A percentile compares a stretch with the other conserved stretches of the same genome.
These are phyloP conservation scores for Pythium pyrilobum DNA, from an alignment of 352 stramenopile species.

Conservation along the genomic window DNA sequence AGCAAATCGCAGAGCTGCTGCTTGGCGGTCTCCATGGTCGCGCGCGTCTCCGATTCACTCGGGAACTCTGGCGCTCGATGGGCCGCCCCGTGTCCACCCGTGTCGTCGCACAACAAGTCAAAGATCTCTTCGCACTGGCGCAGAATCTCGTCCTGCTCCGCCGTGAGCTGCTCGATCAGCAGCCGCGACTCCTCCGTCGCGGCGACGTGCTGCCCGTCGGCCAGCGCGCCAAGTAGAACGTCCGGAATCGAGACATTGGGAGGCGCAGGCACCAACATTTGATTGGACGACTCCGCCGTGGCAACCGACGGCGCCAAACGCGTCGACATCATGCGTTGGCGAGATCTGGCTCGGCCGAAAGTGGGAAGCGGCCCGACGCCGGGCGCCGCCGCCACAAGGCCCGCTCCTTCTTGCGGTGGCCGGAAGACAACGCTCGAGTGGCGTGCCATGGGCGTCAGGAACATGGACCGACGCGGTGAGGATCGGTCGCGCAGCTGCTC, in stretches of 20 bases:
- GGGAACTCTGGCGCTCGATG: background rate
- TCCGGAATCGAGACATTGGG: constrained; percentile 33
- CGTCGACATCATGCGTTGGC: constrained; percentile 3
- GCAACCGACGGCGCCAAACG: background rate
- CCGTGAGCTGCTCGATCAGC: constrained; percentile 18
- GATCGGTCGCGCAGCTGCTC: constrained; percentile 39
- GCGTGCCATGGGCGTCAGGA: constrained; percentile 6
- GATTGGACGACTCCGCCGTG: no score
- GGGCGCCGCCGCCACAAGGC: background rate
- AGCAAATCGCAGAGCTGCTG: constrained; percentile 35
- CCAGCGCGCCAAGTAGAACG: constrained; percentile 32
- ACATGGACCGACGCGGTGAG: constrained; percentile 11
- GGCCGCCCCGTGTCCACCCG: background rate
- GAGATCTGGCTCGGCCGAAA: background rate
- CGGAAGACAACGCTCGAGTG: constrained; percentile 10
- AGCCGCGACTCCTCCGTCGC: constrained; percentile 6
- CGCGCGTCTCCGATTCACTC: background rate
- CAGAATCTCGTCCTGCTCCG: constrained; percentile 25
- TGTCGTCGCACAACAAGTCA: constrained; percentile 49
- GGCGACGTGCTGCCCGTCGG: constrained; percentile 12
- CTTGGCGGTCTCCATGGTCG: constrained; percentile 20
- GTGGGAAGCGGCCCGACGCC: background rate
- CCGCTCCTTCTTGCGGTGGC: background rate
- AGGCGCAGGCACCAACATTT: no score
- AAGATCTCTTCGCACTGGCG: constrained; percentile 52